Evolutionary conservation across 2,329 filamentous ascomycete species (phyloP), one percentile per base, ranked within the genome.

Genomic region (Trichoderma atroviride): DNA sequence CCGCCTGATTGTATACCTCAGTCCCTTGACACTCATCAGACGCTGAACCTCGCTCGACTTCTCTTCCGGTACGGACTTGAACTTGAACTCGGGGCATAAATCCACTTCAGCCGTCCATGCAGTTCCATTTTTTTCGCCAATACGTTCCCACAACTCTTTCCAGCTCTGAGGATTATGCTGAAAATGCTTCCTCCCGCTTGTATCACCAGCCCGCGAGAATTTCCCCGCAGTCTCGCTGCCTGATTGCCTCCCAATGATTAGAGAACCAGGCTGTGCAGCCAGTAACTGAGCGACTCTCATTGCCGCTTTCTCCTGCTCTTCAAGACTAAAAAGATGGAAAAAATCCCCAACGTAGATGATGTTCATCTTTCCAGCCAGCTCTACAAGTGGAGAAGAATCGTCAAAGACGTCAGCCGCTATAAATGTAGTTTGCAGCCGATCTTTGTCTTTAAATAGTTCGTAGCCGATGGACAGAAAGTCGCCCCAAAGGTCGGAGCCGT

Each of bases 351-450:
- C 60, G 7, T 53, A 62, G 5, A 62, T 19, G 3, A 62, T 53
- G 11, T 62, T 53, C 43, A 62, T 52, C 9, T 52, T 14, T 19
- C 29, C 60, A 19, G 31, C 24, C 29, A 62, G 29, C 10, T 27
- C 11, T 10, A 31, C 14, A 53, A 62, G 60, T n/a, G 60, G 29
- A 1, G 60, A 62, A 37, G 43, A 62, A 37, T 62, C n/a, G n/a
- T 62, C 60, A 62, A 62, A 62, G 43, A 62, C 37, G 14, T 62
- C 43, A 1, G 60, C 60, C 2, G 43, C 43, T 62, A 62, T 62
- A 35, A 62, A 62, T 13, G 29, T 62, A 37, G 60, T 62, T 27
- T 62, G 29, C 0, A 62, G 19, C 13, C 43, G n/a, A 1, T 35
- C 60, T 52, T 62, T 24, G 2, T 62, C 60, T 5, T 35, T 62